Conservation (phyloP, 257 asterid species). For the Salvia splendens region DNA sequence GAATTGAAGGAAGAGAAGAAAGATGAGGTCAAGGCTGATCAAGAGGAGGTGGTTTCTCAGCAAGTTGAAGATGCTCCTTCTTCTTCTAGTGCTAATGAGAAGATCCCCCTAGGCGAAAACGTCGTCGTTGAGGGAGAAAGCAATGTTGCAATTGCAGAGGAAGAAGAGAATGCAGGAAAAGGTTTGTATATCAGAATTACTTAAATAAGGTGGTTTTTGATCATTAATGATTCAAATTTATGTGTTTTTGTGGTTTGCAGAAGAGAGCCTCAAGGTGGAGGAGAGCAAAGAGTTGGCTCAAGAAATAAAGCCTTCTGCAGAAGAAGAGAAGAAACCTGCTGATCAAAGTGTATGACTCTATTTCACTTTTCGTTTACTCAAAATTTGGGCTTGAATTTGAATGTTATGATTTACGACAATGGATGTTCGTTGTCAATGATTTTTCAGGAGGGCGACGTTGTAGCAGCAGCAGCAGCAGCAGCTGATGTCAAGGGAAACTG, state of each 20-base stretch:
- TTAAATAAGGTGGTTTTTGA: background rate
- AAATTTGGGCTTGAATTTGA: background rate
- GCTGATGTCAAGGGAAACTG: slow-evolving; percentile 42
- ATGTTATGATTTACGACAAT: background rate
- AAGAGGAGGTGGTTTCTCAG: slow-evolving; percentile 20
- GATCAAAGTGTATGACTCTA: slow-evolving; percentile 38
- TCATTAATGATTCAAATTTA: background rate
- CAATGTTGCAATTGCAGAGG: background rate
- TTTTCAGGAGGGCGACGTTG: slow-evolving; percentile 45
- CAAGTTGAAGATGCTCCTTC: background rate
- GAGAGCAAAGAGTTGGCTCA: slow-evolving; percentile 23
- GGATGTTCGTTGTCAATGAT: background rate
- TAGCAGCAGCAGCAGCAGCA: slow-evolving; percentile 27
- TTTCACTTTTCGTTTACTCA: background rate
- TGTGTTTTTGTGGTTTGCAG: slow-evolving; percentile 29
- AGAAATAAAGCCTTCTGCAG: slow-evolving; percentile 41
- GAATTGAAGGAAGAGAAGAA: slow-evolving; percentile 23
- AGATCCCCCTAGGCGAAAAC: background rate
- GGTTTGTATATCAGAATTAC: slow-evolving; percentile 35
- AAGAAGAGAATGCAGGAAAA: slow-evolving; percentile 31
- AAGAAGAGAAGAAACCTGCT: slow-evolving; percentile 42
- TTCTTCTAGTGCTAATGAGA: slow-evolving; percentile 13
- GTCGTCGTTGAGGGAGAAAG: no score
- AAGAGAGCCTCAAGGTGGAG: background rate
- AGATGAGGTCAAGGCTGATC: slow-evolving; percentile 17